phyloP scores from a whole-genome alignment of 139 green algal genomes.

The Coccomyxa sp. region DNA sequence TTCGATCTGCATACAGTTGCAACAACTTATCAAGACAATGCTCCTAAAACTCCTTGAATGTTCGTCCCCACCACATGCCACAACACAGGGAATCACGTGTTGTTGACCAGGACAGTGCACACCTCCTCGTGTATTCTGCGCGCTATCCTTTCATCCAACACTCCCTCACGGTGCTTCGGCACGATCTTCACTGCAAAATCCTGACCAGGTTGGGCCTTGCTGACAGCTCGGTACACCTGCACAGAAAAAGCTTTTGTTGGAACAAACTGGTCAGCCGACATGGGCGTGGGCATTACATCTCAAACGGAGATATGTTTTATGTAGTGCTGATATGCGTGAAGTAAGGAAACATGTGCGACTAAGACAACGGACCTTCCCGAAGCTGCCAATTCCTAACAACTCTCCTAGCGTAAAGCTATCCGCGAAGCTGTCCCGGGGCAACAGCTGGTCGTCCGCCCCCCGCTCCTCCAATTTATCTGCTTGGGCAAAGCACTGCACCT shows the following conservation, averaged over 20 bases:
- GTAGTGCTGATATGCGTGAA: too few relatives aligned
- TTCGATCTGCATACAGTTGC: slow-evolving; percentile 7
- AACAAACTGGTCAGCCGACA: too few relatives aligned
- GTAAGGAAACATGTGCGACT: too few relatives aligned
- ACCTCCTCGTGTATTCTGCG: slow-evolving; percentile 28
- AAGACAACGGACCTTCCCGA: slow-evolving; percentile 22
- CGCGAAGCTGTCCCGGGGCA: slow-evolving; percentile 6
- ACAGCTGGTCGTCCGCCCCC: background rate
- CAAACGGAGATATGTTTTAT: too few relatives aligned
- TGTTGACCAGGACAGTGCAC: background rate
- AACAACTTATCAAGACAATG: background rate
- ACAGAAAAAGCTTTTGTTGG: too few relatives aligned
- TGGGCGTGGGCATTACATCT: too few relatives aligned
- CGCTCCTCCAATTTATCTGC: background rate
- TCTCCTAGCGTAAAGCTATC: slow-evolving; percentile 23
- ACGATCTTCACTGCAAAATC: slow-evolving; percentile 37
- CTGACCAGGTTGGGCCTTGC: background rate
- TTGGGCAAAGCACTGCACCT: too few relatives aligned
- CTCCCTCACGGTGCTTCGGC: slow-evolving; percentile 22
- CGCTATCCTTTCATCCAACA: slow-evolving; percentile 1
- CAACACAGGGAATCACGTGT: too few relatives aligned
- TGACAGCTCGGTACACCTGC: slow-evolving; percentile 4
- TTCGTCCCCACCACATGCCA: too few relatives aligned
- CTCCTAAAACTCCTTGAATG: too few relatives aligned
- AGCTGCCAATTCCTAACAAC: slow-evolving; percentile 34